Evolutionary conservation across 257 asterid species (phyloP), one percentile per base, ranked within the genome.

Genomic region (Cruciata laevipes): DNA sequence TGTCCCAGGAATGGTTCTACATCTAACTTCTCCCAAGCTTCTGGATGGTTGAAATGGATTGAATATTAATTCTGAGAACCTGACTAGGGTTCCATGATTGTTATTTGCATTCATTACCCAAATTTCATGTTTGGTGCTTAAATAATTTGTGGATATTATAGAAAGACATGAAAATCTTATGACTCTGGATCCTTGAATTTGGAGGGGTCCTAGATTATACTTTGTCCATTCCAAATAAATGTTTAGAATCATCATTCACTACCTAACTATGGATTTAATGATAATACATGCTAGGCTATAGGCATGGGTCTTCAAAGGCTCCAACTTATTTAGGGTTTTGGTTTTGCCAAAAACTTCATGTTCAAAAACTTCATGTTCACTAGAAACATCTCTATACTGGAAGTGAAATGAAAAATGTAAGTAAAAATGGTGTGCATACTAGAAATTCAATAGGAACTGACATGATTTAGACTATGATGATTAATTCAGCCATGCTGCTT

Each of bases 141-240:
- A 56, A 49, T 31, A 72, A 57, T 59, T 40, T 47, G 61, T 42
- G 81, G 77, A 24, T 56, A 24, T 32, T 23, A 56, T 66, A 65
- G 72, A 68, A 74, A 76, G 66, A 38, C 62, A 47, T 20, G 14
- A 47, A 66, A 32, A 40, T 68, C 25, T 56, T 69, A 56, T 52
- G 70, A 65, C 66, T 75, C 44, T 67, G 71, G 64, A 61, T 78
- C 68, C 23, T 62, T 31, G 61, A 57, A 24, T 37, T 32, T 49
- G 27, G 73, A 38, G 66, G 74, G 79, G 79, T 73, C 74, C 53
- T 24, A 47, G 20, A 3, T 47, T 47, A 47, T 47, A 14, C 51
- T 38, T 62, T 75, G 78, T 69, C 79, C 65, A 60, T 53, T 27
- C 68, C 67, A 69, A 74, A 73, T 67, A 73, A 74, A 80, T 76